Base-by-base conservation (phyloP, 2,329 filamentous ascomycete species). In the Coniochaeta pulveracea region DNA sequence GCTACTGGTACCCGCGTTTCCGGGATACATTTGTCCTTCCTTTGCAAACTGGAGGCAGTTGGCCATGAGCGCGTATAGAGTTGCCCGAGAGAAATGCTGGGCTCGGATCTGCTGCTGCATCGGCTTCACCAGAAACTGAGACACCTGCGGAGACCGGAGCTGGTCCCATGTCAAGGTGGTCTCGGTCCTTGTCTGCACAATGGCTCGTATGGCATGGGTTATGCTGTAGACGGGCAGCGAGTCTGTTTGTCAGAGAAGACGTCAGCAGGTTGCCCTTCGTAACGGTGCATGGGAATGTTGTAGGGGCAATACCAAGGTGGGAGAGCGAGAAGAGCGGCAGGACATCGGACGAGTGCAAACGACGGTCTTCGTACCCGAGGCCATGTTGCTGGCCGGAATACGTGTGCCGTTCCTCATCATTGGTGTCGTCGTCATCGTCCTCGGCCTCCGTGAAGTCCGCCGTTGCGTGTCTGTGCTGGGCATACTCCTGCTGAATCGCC, bases 91-190 rank as follows among this genome's bases (percentile, higher is more conserved):
- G 55, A 93, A 89, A 56, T 94, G 84, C 33, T 82, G 76, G 11
- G 74, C 67, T 39, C 80, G 77, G 41, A 95, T 88, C 54, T 89
- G 81, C 52, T 91, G 82, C 56, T 91, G 85, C 64, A 95, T 91
- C 3, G 89, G 89, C 63, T 95, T 95, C 51, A 95, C 73, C 22
- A 96, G 70, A 53, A 96, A 96, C 51, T 94, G 88, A 11, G 86
- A 94, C 36, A 96, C 80, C 53, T 96, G 89, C 3, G 89, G 89
- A n/a, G 86, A 93, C 42, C 88, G 76, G 41, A 96, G 66, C 55
- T 96, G 89, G 43, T 96, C 89, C 88, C 88, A 96, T 11, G 85
- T 80, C 33, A 96, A 62, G 0, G 85, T 89, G 2, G 88, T 95
- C 61, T 96, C 89, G 56, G 85, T 93, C 50, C 83, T 77, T 38